These are phyloP conservation scores for Canna indica DNA, from an alignment of 176 grass and related monocot species.

Conservation along the genomic window DNA sequence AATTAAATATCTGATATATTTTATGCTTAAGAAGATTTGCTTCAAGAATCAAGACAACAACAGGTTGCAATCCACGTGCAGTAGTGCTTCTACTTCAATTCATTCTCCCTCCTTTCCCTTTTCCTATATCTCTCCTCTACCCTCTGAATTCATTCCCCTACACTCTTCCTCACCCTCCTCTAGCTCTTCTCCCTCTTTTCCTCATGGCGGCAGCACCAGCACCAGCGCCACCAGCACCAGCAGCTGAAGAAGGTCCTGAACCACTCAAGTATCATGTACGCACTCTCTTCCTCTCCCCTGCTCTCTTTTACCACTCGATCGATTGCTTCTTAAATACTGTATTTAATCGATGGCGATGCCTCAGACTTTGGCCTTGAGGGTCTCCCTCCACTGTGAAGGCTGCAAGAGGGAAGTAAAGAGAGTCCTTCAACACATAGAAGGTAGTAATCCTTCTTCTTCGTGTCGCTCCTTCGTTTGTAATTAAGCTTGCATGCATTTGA, in stretches of 20 bases:
- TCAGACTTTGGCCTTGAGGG: slow-evolving; percentile 63
- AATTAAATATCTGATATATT: no score
- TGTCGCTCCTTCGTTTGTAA: neutral
- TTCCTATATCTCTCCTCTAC: neutral
- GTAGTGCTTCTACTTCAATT: no score
- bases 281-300: neutral
- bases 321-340: no score
- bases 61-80: no score
- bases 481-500: neutral
- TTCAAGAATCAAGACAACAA: no score
- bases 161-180: neutral
- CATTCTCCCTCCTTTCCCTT: neutral
- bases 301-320: neutral
- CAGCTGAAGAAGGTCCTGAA: neutral
- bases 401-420: slow-evolving; percentile 95
- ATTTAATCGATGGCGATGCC: neutral
- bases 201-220: slow-evolving; percentile 1
- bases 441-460: slow-evolving; percentile 13
- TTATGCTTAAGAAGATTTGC: no score
- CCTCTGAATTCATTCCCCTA: neutral
- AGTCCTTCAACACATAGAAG: slow-evolving; percentile 52
- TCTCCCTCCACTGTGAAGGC: slow-evolving; percentile 89
- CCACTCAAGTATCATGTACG: neutral
- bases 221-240: no score
- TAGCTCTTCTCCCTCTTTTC: no score